Conservation (phyloP, 2,329 filamentous ascomycete species). For the Aspergillus sp. region DNA sequence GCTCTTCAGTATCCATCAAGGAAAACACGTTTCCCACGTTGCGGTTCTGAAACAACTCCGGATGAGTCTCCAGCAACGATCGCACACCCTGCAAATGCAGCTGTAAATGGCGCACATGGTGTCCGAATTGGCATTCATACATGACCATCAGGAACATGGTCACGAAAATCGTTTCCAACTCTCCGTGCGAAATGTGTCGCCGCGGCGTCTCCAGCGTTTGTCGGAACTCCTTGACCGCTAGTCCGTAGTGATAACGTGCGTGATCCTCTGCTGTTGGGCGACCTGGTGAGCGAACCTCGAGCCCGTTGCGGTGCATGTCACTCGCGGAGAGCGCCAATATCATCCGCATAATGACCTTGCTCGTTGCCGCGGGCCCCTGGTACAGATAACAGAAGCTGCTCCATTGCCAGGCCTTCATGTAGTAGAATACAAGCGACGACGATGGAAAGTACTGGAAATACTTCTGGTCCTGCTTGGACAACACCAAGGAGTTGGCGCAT, state of each 20-base stretch:
- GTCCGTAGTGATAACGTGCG: conserved; percentile 28
- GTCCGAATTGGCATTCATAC: conserved; percentile 32
- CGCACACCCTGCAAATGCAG: conserved; percentile 32
- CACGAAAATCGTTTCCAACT: conserved; percentile 29
- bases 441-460: conserved; percentile 30
- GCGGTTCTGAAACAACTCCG: conserved; percentile 24
- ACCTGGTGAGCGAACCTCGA: conserved; percentile 19
- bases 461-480: conserved; percentile 28
- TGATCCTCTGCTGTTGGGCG: conserved; percentile 24
- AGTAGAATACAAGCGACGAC: conserved; percentile 27
- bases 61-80: conserved; percentile 29
- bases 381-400: conserved; percentile 33
- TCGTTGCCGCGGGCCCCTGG: conserved; percentile 26
- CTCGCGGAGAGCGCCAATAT: conserved; percentile 31
- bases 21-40: conserved; percentile 24
- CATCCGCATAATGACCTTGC: conserved; percentile 35
- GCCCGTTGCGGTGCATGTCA: conserved; percentile 30
- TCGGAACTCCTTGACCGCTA: conserved; percentile 32
- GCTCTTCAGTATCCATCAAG: conserved; percentile 11
- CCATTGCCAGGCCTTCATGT: conserved; percentile 35
- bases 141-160: conserved; percentile 32
- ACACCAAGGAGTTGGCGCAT: conserved; percentile 29
- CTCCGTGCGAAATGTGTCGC: conserved; percentile 19
- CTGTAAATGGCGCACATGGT: conserved; percentile 28
- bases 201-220: conserved; percentile 25